These are phyloP conservation scores for Fraxinus paxiana DNA, from an alignment of 305 asterid genomes.

Conservation along the genomic window DNA sequence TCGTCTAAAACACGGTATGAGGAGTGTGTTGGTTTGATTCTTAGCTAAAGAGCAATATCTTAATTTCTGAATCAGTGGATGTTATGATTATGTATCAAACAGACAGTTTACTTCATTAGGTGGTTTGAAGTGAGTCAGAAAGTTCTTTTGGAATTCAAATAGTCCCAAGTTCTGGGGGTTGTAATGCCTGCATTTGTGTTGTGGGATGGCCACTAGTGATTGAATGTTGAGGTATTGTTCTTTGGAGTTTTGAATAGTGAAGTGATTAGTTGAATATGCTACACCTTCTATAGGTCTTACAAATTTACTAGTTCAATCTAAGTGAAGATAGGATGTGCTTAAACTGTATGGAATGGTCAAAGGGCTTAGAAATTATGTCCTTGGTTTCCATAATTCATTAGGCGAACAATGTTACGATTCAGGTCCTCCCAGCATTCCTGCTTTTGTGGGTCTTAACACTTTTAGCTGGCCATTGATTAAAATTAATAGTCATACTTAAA, in stretches of 20 bases:
- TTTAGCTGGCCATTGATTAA: constrained; percentile 21
- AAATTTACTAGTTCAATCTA: not conserved
- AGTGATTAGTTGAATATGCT: constrained; percentile 8
- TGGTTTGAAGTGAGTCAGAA: not conserved
- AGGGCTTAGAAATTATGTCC: not conserved
- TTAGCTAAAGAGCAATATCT: constrained; percentile 14
- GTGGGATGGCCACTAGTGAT: constrained; percentile 10
- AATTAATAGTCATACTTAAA: not conserved
- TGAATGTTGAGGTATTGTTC: not conserved
- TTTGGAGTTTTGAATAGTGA: not conserved
- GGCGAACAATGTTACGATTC: not conserved
- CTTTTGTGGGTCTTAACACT: constrained; percentile 18
- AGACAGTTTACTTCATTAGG: constrained; percentile 8
- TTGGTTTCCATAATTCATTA: not conserved
- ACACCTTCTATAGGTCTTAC: not conserved
- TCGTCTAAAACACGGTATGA: not conserved
- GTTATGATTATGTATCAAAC: constrained; percentile 7
- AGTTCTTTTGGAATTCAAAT: constrained; percentile 1
- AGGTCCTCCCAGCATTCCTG: constrained; percentile 18
- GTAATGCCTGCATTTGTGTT: not conserved
- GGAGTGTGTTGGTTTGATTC: constrained; percentile 19
- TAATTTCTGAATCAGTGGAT: not conserved
- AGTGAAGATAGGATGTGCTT: constrained; percentile 9
- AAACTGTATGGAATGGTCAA: not conserved
- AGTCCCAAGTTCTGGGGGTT: not conserved